A percentile compares a stretch with the other conserved stretches of the same genome.
These are phyloP conservation scores for Cytospora mali DNA, from an alignment of 2,329 filamentous ascomycete species.

Conservation along the genomic window DNA sequence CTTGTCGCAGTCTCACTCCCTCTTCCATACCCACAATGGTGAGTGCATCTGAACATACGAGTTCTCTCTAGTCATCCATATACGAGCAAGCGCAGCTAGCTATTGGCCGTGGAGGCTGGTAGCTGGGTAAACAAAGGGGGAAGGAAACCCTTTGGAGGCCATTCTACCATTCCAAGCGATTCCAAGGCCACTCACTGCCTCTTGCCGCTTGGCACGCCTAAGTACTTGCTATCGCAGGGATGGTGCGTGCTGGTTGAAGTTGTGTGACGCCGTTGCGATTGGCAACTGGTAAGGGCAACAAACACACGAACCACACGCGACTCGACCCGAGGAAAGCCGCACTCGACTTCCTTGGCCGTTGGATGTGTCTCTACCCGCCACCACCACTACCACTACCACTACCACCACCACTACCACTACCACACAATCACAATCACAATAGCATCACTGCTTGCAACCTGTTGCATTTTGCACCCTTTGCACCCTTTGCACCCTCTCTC, in stretches of 20 bases:
- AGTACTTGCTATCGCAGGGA: too few relatives aligned
- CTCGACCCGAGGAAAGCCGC: conserved; percentile 9
- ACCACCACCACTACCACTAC: conserved; percentile 10
- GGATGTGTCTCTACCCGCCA: conserved; percentile 2
- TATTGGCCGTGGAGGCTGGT: conserved; percentile 12
- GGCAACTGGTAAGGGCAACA: too few relatives aligned
- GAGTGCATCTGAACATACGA: conserved; percentile 11
- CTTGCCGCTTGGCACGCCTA: too few relatives aligned
- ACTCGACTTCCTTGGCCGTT: not conserved
- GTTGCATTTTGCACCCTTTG: too few relatives aligned
- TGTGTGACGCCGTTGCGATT: conserved; percentile 20
- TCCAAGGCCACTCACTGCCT: too few relatives aligned
- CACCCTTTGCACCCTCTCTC: not conserved
- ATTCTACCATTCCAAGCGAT: too few relatives aligned
- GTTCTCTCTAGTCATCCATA: not conserved
- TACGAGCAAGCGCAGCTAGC: conserved; percentile 16
- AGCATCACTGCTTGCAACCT: not conserved
- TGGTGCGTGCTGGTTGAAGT: not conserved
- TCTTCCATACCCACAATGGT: conserved; percentile 18
- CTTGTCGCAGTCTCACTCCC: not conserved
- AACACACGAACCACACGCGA: not conserved
- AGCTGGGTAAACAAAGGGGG: conserved; percentile 11
- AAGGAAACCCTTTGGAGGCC: too few relatives aligned
- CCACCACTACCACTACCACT: conserved; percentile 10
- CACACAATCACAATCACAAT: not conserved